Evolutionary conservation across 129 eudicot species (phyloP).

Genomic region (Calendula officinalis): DNA sequence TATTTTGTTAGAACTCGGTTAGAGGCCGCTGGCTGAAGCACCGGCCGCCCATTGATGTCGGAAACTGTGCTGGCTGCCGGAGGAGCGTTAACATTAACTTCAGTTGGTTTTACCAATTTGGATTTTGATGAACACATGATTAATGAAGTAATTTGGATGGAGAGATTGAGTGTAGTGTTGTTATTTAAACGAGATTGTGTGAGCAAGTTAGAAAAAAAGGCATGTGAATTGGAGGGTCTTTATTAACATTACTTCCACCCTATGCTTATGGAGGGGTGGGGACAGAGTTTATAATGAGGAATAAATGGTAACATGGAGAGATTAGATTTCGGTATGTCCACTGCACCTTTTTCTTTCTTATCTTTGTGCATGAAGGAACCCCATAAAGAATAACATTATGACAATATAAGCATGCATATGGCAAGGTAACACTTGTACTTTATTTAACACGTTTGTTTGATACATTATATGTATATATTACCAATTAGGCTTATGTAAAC

Average conservation of each 20-base stretch:
- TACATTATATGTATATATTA: conserved; percentile 4
- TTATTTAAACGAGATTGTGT: background rate
- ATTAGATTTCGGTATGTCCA: conserved; percentile 2
- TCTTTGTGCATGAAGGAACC: conserved; percentile 19
- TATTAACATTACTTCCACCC: conserved; percentile 18
- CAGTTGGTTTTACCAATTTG: conserved; percentile 28
- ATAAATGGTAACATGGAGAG: conserved; percentile 44
- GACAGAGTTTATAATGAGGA: conserved; percentile 23
- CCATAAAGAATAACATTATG: background rate
- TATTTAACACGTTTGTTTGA: background rate
- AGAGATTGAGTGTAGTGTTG: background rate
- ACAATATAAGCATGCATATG: background rate
- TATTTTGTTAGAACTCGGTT: conserved; percentile 42
- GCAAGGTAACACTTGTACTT: background rate
- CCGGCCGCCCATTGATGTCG: conserved; percentile 53
- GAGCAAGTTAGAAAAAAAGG: background rate
- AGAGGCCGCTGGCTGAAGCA: conserved; percentile 58
- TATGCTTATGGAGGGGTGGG: conserved; percentile 22
- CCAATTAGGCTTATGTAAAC: too few species aligned
- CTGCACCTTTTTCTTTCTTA: background rate
- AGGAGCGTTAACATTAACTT: conserved; percentile 8
- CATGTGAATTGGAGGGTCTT: conserved; percentile 17
- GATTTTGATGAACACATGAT: conserved; percentile 61
- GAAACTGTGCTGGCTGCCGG: conserved; percentile 25
- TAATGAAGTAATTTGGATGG: background rate